Base-by-base conservation (phyloP, 225 moss, liverwort and hornwort species). In the Sphagnum tenellum region DNA sequence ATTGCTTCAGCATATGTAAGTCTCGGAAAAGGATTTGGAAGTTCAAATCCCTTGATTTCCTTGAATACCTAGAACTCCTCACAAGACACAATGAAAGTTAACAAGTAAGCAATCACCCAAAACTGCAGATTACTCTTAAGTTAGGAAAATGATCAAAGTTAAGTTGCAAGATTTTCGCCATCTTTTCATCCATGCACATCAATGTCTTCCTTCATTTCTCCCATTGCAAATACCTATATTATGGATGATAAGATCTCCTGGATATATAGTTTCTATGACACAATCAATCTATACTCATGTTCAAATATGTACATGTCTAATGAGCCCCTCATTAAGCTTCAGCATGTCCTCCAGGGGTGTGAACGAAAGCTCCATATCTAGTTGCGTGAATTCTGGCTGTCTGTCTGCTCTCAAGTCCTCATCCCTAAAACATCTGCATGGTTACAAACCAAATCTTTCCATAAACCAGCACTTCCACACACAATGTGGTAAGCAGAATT, bases 381-480 rank as follows among this genome's bases (percentile, higher is more conserved):
- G 71, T 63, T 98, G 98, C 48, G 98, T 98, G 59, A 98, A 98
- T 74, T 98, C 98, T 61, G 98, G 98, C 73, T 98, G 98, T 75
- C 98, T 87, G 64, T 93, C 98, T 64, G 93, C 93, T 74, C 98
- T 89, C 69, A 93, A 82, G 75, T 98, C 98, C 81, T 98, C 98
- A 71, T 98, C 98, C 48, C 98, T 88, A 79, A 98, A 98, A 66
- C 98, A 98, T 81, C 95, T 96, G 78, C 56, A 71, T 56, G 3
- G 5, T 61, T n/a, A 4, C 59, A 56, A 11, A 65, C 12, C 3
- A 29, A 29, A 29, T 29, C 29, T 1, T 29, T 29, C 29, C 29
- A 29, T 29, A 1, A 29, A 29, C 29, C 29, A 1, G 29, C 29
- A 29, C 29, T 29, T 29, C 29, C 29, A 29, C 29, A 29, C 29